Evolutionary conservation across 2,329 filamentous ascomycete species (phyloP).

Genomic region (Colletotrichum cereale): DNA sequence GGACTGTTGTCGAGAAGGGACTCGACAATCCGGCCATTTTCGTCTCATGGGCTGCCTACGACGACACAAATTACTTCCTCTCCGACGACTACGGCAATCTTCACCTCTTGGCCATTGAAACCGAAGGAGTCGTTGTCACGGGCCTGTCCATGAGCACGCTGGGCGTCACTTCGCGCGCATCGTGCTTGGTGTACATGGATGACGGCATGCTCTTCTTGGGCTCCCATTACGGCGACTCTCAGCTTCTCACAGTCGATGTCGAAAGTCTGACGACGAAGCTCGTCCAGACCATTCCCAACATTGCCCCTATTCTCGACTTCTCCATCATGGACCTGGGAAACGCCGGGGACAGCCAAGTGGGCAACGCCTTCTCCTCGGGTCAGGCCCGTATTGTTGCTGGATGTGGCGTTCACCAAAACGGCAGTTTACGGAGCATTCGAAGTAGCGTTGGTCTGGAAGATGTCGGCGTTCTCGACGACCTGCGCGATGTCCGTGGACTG

Average conservation of each 20-base stretch:
- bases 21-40: constrained; percentile 85
- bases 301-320: constrained; percentile 93
- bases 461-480: constrained; percentile 82
- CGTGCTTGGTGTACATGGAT: constrained; percentile 82
- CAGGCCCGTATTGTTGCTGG: constrained; percentile 94
- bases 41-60: constrained; percentile 89
- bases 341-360: constrained; percentile 78
- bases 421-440: constrained; percentile 88
- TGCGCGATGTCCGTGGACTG: constrained; percentile 79
- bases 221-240: constrained; percentile 93
- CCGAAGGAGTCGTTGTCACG: constrained; percentile 75
- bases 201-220: constrained; percentile 84
- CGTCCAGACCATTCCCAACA: constrained; percentile 83
- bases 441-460: constrained; percentile 96
- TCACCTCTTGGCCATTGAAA: constrained; percentile 84
- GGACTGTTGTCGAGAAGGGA: constrained; percentile 72
- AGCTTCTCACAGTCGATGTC: constrained; percentile 75
- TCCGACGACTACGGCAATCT: constrained; percentile 91
- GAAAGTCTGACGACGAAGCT: constrained; percentile 66
- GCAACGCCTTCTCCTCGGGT: constrained; percentile 93
- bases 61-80: constrained; percentile 85
- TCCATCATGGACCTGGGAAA: constrained; percentile 97
- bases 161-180: constrained; percentile 77
- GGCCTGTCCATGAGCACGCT: constrained; percentile 79
- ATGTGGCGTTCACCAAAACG: constrained; percentile 90